Conservation (phyloP, 805 yeast species). For the Ogataea ganodermae region DNA sequence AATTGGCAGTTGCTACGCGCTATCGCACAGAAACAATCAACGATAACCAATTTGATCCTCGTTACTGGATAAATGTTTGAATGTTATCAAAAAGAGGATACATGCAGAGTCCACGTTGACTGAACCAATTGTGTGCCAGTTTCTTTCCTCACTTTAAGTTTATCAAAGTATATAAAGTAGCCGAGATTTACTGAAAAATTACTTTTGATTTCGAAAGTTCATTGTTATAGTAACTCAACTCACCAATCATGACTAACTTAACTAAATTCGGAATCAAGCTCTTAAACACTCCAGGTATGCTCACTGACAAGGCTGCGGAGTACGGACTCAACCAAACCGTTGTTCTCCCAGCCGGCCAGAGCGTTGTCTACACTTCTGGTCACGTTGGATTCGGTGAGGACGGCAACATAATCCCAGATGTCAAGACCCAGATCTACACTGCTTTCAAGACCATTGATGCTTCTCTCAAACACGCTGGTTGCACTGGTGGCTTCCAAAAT, state of each 20-base stretch:
- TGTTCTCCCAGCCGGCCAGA: not conserved
- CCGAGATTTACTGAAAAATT: too few species aligned
- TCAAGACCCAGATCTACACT: not conserved
- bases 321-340: constrained; percentile 2
- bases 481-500: constrained; percentile 5
- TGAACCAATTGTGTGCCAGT: too few species aligned
- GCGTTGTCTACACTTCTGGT: not conserved
- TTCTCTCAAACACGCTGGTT: constrained; percentile 3
- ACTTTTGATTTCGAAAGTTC: too few species aligned
- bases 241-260: constrained; percentile 1
- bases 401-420: not conserved
- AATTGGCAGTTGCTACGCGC: not conserved
- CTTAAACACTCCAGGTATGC: not conserved
- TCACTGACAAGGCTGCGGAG: constrained; percentile 1
- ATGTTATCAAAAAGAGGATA: too few species aligned
- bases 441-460: constrained; percentile 1
- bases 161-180: too few species aligned
- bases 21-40: too few species aligned
- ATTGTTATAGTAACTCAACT: too few species aligned
- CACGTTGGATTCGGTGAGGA: constrained; percentile 2
- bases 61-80: too few species aligned
- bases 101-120: too few species aligned
- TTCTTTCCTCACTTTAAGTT: too few species aligned
- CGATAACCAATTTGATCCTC: too few species aligned
- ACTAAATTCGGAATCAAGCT: constrained; percentile 1